Evolutionary conservation across 1,284 basidiomycete species (phyloP).

Genomic region (Singerocomus inundabilis): DNA sequence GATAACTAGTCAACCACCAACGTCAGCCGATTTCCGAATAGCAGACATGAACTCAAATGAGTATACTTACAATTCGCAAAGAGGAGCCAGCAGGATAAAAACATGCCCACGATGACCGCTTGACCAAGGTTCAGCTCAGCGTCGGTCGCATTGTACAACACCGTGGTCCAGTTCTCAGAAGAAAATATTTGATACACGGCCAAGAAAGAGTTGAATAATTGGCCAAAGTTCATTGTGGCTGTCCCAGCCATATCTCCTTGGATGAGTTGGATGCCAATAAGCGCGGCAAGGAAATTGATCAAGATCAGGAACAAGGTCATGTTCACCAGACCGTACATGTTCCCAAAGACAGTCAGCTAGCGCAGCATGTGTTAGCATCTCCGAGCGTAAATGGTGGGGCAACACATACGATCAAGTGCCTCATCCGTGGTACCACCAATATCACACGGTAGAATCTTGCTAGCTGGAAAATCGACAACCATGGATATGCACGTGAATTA

Average conservation of each 20-base stretch:
- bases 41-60: background rate
- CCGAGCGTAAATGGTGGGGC: background rate
- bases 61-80: slow-evolving; percentile 82
- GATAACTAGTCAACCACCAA: slow-evolving; percentile 60
- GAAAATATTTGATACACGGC: slow-evolving; percentile 93
- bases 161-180: slow-evolving; percentile 91
- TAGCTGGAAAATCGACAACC: slow-evolving; percentile 92
- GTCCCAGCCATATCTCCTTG: slow-evolving; percentile 74
- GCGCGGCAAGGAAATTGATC: slow-evolving; percentile 84
- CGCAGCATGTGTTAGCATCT: slow-evolving; percentile 10
- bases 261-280: slow-evolving; percentile 74
- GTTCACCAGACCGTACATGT: slow-evolving; percentile 88
- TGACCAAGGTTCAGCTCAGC: slow-evolving; percentile 73
- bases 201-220: slow-evolving; percentile 87
- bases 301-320: slow-evolving; percentile 93
- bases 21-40: slow-evolving; percentile 5
- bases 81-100: slow-evolving; percentile 85
- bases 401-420: slow-evolving; percentile 63
- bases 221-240: slow-evolving; percentile 78
- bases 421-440: slow-evolving; percentile 84
- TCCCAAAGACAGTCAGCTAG: slow-evolving; percentile 87
- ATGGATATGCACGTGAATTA: slow-evolving; percentile 70
- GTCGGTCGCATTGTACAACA: slow-evolving; percentile 71
- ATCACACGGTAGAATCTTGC: slow-evolving; percentile 94
- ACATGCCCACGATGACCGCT: slow-evolving; percentile 71